Conservation (phyloP, 306 rosid species). For the Gleditsia sinensis region DNA sequence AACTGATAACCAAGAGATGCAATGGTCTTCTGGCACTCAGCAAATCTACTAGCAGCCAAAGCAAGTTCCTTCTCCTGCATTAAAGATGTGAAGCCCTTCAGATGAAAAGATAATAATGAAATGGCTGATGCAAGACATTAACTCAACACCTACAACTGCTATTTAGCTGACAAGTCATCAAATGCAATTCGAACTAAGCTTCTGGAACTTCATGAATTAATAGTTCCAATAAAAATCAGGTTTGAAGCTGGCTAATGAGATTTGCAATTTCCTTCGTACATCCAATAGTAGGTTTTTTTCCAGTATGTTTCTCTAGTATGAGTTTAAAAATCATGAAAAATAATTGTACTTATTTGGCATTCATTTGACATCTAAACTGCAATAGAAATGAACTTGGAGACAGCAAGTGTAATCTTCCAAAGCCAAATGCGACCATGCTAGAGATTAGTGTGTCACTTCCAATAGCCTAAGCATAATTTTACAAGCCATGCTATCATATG, state of each 20-base stretch:
- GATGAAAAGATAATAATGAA: not conserved
- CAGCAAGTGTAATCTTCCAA: not conserved
- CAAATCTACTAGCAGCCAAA: conserved; percentile 68
- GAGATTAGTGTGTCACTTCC: not conserved
- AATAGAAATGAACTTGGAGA: not conserved
- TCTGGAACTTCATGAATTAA: not conserved
- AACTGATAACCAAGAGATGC: conserved; percentile 72
- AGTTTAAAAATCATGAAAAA: not conserved
- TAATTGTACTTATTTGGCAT: not conserved
- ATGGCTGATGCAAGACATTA: not conserved
- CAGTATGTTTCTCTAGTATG: not conserved
- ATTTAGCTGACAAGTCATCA: conserved; percentile 9
- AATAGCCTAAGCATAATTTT: not conserved
- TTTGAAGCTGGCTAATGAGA: not conserved
- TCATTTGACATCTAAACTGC: not conserved
- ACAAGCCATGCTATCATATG: not conserved
- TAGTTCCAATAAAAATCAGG: not conserved
- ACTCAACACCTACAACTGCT: not conserved
- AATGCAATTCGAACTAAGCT: conserved; percentile 9
- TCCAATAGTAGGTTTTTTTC: not conserved
- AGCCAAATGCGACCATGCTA: not conserved
- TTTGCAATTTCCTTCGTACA: not conserved
- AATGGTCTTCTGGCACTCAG: conserved; percentile 80
- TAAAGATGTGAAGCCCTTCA: conserved; percentile 17
- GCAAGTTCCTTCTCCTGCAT: conserved; percentile 72